Conservation (phyloP, 805 yeast genomes). For the Saitoella complicata region DNA sequence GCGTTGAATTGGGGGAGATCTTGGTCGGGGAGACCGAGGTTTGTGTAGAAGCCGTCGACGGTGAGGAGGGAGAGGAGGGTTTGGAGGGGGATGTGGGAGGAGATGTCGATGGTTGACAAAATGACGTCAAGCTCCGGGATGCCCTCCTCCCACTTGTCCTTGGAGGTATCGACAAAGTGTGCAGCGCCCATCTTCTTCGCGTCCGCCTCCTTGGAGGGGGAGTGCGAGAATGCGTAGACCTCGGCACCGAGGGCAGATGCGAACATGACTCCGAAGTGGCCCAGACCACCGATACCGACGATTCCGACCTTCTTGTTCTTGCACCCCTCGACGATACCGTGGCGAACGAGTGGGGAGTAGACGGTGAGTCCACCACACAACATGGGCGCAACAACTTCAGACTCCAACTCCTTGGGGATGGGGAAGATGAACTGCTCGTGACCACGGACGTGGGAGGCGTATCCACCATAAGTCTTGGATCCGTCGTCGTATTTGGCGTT, state of each 20-base stretch:
- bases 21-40: conserved; percentile 46
- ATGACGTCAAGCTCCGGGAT: conserved; percentile 31
- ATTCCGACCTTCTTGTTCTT: conserved; percentile 32
- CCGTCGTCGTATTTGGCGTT: conserved; percentile 31
- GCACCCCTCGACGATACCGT: conserved; percentile 32
- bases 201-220: conserved; percentile 32
- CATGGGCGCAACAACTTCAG: conserved; percentile 48
- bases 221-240: conserved; percentile 38
- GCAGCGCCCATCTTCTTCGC: conserved; percentile 41
- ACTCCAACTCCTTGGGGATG: conserved; percentile 39
- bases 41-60: conserved; percentile 40
- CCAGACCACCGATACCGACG: conserved; percentile 51
- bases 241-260: conserved; percentile 48
- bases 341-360: conserved; percentile 40
- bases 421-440: conserved; percentile 46
- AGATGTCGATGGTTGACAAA: conserved; percentile 36
- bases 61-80: conserved; percentile 34
- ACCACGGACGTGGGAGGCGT: conserved; percentile 46
- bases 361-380: conserved; percentile 65
- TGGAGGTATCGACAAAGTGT: conserved; percentile 33
- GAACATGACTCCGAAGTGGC: conserved; percentile 42
- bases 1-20: conserved; percentile 10
- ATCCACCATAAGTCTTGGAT: conserved; percentile 45
- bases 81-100: conserved; percentile 33
- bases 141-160: conserved; percentile 23